Conservation (phyloP, 2,329 filamentous ascomycete genomes). For the Xylariaceae sp. region DNA sequence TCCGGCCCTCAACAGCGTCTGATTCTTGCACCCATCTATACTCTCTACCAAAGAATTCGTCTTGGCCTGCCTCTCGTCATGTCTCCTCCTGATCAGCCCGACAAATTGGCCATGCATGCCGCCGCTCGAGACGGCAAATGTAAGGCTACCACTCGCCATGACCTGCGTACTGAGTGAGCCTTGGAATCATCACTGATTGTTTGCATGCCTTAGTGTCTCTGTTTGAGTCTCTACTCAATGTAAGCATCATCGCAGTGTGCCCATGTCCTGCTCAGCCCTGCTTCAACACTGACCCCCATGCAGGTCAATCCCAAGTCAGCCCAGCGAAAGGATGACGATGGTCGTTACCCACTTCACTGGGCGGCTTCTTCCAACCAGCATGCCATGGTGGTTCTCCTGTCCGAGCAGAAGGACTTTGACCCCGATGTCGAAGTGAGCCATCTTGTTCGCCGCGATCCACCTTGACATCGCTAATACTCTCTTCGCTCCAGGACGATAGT, state of each 20-base stretch:
- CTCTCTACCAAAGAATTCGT: background rate
- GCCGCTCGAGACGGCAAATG: slow-evolving; percentile 82
- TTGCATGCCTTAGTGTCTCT: slow-evolving; percentile 51
- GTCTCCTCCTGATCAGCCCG: slow-evolving; percentile 39
- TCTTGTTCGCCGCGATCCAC: background rate
- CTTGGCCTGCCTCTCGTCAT: slow-evolving; percentile 1
- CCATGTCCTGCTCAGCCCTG: slow-evolving; percentile 1
- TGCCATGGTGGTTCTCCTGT: slow-evolving; percentile 70
- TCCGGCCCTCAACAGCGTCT: no score
- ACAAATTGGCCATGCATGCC: slow-evolving; percentile 79
- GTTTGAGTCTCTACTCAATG: slow-evolving; percentile 73
- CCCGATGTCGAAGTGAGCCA: slow-evolving; percentile 70
- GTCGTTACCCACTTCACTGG: slow-evolving; percentile 91
- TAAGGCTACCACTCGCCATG: slow-evolving; percentile 40
- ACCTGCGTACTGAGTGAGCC: no score
- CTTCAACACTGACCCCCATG: slow-evolving; percentile 19
- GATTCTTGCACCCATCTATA: background rate
- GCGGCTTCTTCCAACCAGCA: slow-evolving; percentile 79
- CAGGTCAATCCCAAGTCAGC: slow-evolving; percentile 80
- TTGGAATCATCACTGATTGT: slow-evolving; percentile 1
- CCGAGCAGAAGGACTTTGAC: slow-evolving; percentile 72
- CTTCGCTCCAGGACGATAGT: slow-evolving; percentile 58
- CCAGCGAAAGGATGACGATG: slow-evolving; percentile 73
- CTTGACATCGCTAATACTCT: slow-evolving; percentile 1
- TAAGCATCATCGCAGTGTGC: slow-evolving; percentile 35